These are phyloP conservation scores for Tolypocladium sp. DNA, from an alignment of 2,329 filamentous ascomycete genomes.

Conservation along the genomic window DNA sequence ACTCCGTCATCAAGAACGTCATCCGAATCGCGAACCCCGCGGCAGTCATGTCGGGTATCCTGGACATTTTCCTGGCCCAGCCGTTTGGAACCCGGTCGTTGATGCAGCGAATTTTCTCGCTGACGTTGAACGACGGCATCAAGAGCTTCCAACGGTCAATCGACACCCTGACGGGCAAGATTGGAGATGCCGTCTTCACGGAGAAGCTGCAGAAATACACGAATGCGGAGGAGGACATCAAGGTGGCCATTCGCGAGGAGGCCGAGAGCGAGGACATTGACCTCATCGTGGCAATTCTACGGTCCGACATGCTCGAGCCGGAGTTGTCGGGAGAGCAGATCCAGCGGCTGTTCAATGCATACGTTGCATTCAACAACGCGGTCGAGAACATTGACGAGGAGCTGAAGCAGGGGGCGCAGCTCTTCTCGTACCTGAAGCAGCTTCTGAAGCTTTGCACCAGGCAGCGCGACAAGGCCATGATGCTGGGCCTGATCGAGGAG, in stretches of 20 bases:
- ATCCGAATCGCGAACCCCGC: constrained; percentile 95
- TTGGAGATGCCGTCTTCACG: constrained; percentile 71
- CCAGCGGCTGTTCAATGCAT: constrained; percentile 82
- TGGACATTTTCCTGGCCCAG: constrained; percentile 92
- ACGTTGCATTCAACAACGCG: constrained; percentile 90
- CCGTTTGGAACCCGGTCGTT: constrained; percentile 86
- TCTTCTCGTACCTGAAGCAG: constrained; percentile 93
- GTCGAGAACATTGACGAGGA: constrained; percentile 87
- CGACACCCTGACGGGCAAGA: constrained; percentile 64
- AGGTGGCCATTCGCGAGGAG: constrained; percentile 64
- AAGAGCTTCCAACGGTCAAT: constrained; percentile 79
- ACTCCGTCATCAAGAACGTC: constrained; percentile 89
- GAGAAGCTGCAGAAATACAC: constrained; percentile 76
- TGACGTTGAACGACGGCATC: constrained; percentile 87
- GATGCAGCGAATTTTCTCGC: constrained; percentile 87
- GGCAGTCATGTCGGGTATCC: constrained; percentile 89
- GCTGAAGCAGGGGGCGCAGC: constrained; percentile 78
- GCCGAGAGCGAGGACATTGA: constrained; percentile 68
- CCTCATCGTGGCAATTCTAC: constrained; percentile 73
- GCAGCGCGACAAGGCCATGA: constrained; percentile 93
- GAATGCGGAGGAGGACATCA: constrained; percentile 64
- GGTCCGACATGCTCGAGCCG: constrained; percentile 67
- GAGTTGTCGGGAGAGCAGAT: constrained; percentile 67
- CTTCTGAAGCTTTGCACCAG: constrained; percentile 85
- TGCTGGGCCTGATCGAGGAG: constrained; percentile 91